These are phyloP conservation scores for Cyberlindnera samutprakarnensis DNA, from an alignment of 805 yeast species.

Conservation along the genomic window DNA sequence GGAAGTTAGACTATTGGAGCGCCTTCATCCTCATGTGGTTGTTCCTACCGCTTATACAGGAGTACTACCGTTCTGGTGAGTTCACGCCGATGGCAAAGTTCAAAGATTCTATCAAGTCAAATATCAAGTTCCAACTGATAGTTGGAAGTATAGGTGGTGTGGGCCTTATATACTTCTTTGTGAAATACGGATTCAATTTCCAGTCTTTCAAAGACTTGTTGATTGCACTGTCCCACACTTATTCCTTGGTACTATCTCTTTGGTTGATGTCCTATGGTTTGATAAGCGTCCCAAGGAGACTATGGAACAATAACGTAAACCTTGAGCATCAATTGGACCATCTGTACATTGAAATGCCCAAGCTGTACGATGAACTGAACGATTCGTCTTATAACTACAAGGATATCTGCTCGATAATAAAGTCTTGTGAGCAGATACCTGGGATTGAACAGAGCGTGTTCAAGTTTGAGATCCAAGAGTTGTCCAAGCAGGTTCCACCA, in stretches of 20 bases:
- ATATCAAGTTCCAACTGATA: constrained; percentile 53
- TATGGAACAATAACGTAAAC: constrained; percentile 28
- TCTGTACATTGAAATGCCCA: constrained; percentile 49
- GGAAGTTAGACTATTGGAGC: constrained; percentile 77
- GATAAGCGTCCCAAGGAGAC: constrained; percentile 53
- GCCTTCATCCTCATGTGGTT: constrained; percentile 79
- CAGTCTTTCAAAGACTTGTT: constrained; percentile 55
- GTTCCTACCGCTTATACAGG: constrained; percentile 63
- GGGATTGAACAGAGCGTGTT: constrained; percentile 16
- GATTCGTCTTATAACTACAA: constrained; percentile 56
- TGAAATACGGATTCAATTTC: constrained; percentile 47
- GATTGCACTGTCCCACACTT: constrained; percentile 71
- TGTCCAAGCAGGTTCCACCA: constrained; percentile 10
- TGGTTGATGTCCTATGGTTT: constrained; percentile 86
- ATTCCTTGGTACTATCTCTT: constrained; percentile 63
- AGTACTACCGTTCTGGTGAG: constrained; percentile 66
- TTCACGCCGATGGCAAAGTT: constrained; percentile 39
- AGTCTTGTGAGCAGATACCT: constrained; percentile 31
- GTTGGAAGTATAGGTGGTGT: constrained; percentile 44
- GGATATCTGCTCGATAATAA: constrained; percentile 55
- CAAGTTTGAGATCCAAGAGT: constrained; percentile 8
- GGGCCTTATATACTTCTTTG: constrained; percentile 52
- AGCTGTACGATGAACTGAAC: constrained; percentile 48
- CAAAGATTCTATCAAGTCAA: constrained; percentile 47
- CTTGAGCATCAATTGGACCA: constrained; percentile 27